Evolutionary conservation across 495 filamentous ascomycete genomes (phyloP).

Genomic region (Penicillium egyptiacum): DNA sequence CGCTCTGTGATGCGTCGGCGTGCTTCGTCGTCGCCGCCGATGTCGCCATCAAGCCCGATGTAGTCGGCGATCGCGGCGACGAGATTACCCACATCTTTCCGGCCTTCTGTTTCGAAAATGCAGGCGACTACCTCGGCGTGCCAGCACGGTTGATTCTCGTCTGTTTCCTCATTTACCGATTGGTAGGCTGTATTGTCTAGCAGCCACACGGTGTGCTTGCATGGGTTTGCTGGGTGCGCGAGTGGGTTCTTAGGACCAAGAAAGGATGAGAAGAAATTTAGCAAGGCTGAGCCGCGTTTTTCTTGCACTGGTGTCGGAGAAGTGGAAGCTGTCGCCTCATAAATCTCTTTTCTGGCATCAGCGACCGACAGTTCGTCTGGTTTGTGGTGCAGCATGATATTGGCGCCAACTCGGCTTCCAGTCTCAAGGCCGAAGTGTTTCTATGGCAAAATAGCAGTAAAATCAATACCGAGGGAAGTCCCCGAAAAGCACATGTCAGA

Average conservation of each 20-base stretch:
- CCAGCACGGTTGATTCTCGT: slow-evolving; percentile 53
- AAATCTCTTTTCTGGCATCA: neutral
- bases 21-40: slow-evolving; percentile 57
- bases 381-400: slow-evolving; percentile 17
- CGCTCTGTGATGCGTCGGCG: slow-evolving; percentile 67
- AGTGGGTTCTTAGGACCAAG: slow-evolving; percentile 33
- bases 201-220: slow-evolving; percentile 75
- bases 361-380: slow-evolving; percentile 3
- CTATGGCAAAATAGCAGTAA: neutral
- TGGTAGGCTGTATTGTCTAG: slow-evolving; percentile 87
- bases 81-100: slow-evolving; percentile 60
- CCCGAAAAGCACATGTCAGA: slow-evolving; percentile 14
- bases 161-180: slow-evolving; percentile 23
- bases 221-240: slow-evolving; percentile 39
- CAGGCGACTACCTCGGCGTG: slow-evolving; percentile 77
- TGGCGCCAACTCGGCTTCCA: slow-evolving; percentile 1
- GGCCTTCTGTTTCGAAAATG: slow-evolving; percentile 70
- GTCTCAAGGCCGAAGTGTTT: neutral
- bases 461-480: neutral
- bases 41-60: slow-evolving; percentile 61
- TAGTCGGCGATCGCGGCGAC: slow-evolving; percentile 71
- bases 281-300: slow-evolving; percentile 33
- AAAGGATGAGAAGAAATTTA: slow-evolving; percentile 30
- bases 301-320: slow-evolving; percentile 9
- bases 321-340: neutral